Evolutionary conservation across 176 grass and related monocot species (phyloP).

Genomic region (Eleusine indica): DNA sequence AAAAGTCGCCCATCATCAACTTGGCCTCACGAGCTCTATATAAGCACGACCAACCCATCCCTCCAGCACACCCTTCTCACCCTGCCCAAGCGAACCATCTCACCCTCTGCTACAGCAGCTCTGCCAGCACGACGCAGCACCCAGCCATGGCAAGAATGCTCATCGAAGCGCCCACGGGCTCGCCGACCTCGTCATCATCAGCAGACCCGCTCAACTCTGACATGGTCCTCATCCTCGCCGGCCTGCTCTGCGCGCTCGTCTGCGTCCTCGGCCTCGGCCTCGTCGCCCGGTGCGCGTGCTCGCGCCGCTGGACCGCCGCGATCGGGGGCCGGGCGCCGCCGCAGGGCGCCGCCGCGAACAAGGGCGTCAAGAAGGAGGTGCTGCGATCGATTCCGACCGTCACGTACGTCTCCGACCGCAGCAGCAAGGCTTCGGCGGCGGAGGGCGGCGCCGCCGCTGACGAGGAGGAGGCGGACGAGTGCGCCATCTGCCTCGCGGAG

Average conservation of each 20-base stretch:
- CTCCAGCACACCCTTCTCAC: slow-evolving; percentile 30
- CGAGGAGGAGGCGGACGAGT: slow-evolving; percentile 38
- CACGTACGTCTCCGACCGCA: slow-evolving; percentile 37
- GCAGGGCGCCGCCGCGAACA: slow-evolving; percentile 18
- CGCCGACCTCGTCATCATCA: background rate
- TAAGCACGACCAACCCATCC: slow-evolving; percentile 22
- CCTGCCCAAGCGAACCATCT: background rate
- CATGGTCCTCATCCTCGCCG: slow-evolving; percentile 62
- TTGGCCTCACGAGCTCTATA: slow-evolving; percentile 26
- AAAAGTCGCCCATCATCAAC: slow-evolving; percentile 17
- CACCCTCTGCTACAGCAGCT: background rate
- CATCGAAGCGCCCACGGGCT: slow-evolving; percentile 21
- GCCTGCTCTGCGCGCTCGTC: slow-evolving; percentile 60
- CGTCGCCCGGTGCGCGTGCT: slow-evolving; percentile 64
- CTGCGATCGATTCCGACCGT: slow-evolving; percentile 53
- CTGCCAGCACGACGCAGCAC: too few relatives aligned
- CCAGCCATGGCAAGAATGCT: slow-evolving; percentile 52
- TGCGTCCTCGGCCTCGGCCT: slow-evolving; percentile 68
- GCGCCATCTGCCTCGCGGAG: slow-evolving; percentile 73
- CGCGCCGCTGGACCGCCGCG: slow-evolving; percentile 25
- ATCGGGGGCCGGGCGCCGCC: background rate
- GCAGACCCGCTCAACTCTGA: slow-evolving; percentile 47
- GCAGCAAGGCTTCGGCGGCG: background rate
- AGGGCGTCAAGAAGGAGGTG: slow-evolving; percentile 65
- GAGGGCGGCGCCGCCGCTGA: background rate